Evolutionary conservation across 176 grass and related monocot genomes (phyloP).

Genomic region (Bolboschoenus planiculmis): DNA sequence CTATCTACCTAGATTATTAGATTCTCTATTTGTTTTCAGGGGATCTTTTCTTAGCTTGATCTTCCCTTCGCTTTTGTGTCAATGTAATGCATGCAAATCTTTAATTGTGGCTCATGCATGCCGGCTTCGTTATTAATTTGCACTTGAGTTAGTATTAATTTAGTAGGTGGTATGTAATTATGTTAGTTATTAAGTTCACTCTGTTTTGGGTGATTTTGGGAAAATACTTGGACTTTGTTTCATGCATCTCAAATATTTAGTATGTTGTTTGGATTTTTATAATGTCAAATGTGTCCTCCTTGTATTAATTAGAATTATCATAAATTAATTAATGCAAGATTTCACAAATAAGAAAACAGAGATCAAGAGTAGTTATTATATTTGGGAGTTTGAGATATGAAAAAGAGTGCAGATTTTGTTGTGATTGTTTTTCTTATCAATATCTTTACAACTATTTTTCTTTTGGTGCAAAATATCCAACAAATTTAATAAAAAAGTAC

Average conservation of each 20-base stretch:
- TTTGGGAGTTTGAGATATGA: background rate
- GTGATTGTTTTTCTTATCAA: background rate
- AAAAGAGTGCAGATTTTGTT: background rate
- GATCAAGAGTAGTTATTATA: background rate
- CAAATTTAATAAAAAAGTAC: background rate
- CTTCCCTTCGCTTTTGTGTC: slow-evolving; percentile 1
- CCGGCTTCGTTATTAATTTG: background rate
- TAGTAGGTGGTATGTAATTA: background rate
- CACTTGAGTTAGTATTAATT: background rate
- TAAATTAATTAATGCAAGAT: background rate
- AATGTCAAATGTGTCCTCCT: background rate
- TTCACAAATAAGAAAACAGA: background rate
- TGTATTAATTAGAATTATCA: background rate
- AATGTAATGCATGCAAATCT: background rate
- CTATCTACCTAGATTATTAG: background rate
- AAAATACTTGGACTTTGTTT: background rate
- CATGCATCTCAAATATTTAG: background rate
- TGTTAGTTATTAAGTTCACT: background rate
- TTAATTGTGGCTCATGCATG: background rate
- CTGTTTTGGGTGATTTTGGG: background rate
- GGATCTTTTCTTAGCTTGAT: background rate
- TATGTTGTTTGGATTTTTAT: background rate
- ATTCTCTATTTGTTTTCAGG: slow-evolving; percentile 13
- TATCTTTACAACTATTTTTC: background rate
- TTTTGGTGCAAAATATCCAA: background rate